Conservation (phyloP, 306 rosid genomes). For the Inga oerstediana region DNA sequence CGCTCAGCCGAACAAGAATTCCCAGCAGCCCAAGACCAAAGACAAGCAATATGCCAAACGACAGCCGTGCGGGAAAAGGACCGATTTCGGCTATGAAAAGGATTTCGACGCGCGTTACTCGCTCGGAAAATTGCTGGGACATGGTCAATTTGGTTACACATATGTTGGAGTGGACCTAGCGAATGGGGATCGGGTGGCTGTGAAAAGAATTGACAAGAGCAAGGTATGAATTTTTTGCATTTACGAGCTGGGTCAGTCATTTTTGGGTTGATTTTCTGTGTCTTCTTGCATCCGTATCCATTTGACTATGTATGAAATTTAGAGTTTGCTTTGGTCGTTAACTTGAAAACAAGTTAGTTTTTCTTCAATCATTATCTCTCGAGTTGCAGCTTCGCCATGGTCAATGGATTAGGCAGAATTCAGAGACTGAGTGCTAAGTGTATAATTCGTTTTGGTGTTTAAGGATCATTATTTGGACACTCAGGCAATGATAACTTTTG, state of each 20-base stretch:
- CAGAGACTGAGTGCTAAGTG: slow-evolving; percentile 1
- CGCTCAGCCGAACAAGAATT: slow-evolving; percentile 18
- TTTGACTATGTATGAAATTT: slow-evolving; percentile 11
- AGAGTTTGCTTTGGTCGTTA: slow-evolving; percentile 6
- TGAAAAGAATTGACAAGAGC: slow-evolving; percentile 83
- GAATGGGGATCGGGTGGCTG: slow-evolving; percentile 96
- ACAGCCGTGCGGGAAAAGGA: slow-evolving; percentile 83
- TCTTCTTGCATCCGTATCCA: slow-evolving; percentile 6
- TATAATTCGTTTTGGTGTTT: slow-evolving; percentile 20
- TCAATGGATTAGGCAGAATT: slow-evolving; percentile 29
- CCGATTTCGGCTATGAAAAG: slow-evolving; percentile 91
- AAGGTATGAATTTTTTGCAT: slow-evolving; percentile 57
- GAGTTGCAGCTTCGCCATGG: slow-evolving; percentile 22
- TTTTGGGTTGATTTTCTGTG: background rate
- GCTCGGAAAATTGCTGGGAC: slow-evolving; percentile 91
- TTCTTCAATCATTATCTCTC: background rate
- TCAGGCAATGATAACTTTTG: slow-evolving; percentile 19
- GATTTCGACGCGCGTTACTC: slow-evolving; percentile 64
- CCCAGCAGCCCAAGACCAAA: slow-evolving; percentile 42
- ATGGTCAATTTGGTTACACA: slow-evolving; percentile 96
- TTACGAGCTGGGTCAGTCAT: slow-evolving; percentile 15
- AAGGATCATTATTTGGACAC: slow-evolving; percentile 26
- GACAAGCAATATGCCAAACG: slow-evolving; percentile 40
- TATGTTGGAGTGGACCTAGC: slow-evolving; percentile 77
- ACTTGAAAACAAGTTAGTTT: background rate